Conservation (phyloP, 495 filamentous ascomycete genomes). For the Aspergillus leporis region DNA sequence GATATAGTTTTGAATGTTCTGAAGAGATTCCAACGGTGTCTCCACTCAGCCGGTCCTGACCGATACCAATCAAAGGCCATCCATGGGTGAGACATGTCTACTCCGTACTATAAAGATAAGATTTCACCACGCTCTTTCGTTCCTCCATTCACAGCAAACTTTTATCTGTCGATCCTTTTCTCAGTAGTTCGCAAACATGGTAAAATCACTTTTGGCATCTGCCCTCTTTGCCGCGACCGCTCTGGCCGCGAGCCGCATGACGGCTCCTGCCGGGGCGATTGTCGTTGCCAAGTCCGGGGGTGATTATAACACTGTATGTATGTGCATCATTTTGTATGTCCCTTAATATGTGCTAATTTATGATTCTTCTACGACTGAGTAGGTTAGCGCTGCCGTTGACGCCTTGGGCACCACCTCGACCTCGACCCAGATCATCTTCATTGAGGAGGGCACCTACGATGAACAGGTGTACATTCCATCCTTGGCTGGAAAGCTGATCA, state of each 20-base stretch:
- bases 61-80: constrained; percentile 3
- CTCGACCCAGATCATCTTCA: constrained; percentile 60
- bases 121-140: background rate
- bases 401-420: constrained; percentile 50
- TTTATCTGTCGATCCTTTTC: constrained; percentile 3
- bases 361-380: background rate
- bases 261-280: constrained; percentile 52
- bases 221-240: constrained; percentile 28
- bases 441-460: constrained; percentile 55
- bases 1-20: constrained; percentile 6
- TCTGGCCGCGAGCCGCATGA: constrained; percentile 43
- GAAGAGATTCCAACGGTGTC: constrained; percentile 3
- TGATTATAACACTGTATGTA: constrained; percentile 37
- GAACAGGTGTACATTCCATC: constrained; percentile 59
- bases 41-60: constrained; percentile 8
- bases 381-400: constrained; percentile 59
- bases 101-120: constrained; percentile 2
- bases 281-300: constrained; percentile 48
- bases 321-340: background rate
- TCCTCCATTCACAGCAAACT: background rate
- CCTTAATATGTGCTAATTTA: background rate
- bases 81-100: background rate
- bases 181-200: constrained; percentile 5
- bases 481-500: constrained; percentile 51
- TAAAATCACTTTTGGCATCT: constrained; percentile 13